Base-by-base conservation (phyloP, 208 protist species). In the Leishmania gerbilli region DNA sequence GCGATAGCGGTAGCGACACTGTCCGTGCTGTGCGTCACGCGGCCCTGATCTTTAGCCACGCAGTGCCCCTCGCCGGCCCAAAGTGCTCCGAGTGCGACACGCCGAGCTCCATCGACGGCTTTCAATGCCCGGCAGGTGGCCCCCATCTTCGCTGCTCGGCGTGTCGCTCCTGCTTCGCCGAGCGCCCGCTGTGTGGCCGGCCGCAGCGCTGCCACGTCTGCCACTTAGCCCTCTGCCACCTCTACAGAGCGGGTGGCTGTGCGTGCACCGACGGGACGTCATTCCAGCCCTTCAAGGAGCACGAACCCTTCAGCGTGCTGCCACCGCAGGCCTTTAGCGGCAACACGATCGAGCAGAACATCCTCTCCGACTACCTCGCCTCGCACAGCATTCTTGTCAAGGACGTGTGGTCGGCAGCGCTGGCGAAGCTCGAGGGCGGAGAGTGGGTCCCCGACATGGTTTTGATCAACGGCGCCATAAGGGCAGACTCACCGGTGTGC, bases 121-220 rank as follows among this genome's bases (percentile, higher is more conserved):
- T 93, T 72, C 86, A 87, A 72, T 97, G 93, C 82, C 82, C 87
- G 7, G 58, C n/a, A 17, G 82, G 82, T 49, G 88, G 81, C 21
- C 74, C 89, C 0, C 96, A 97, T 71, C 81, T 91, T 21, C 51
- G 21, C 9, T 97, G 95, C 75, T 1, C 37, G 8, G 71, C 80
- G 7, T 97, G 94, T 77, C 17, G 74, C 34, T 24, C 42, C n/a
- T 74, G 79, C 31, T 98, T 96, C 76, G 90, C 95, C 0, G 87
- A 95, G 51, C 89, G 95, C 15, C 93, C 95, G 5, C 87, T 96
- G 7, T 95, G 91, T 56, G 83, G 78, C n/a, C 86, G 87, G 0
- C 89, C 92, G 65, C 93, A 97, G 84, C 82, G 87, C 34, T 97
- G 96, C 84, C 87, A 92, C 60, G 81, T 98, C 11, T 98, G 96